Evolutionary conservation across 2,329 filamentous ascomycete species (phyloP), one percentile per base, ranked within the genome.

Genomic region (Niveomyces coronatus): DNA sequence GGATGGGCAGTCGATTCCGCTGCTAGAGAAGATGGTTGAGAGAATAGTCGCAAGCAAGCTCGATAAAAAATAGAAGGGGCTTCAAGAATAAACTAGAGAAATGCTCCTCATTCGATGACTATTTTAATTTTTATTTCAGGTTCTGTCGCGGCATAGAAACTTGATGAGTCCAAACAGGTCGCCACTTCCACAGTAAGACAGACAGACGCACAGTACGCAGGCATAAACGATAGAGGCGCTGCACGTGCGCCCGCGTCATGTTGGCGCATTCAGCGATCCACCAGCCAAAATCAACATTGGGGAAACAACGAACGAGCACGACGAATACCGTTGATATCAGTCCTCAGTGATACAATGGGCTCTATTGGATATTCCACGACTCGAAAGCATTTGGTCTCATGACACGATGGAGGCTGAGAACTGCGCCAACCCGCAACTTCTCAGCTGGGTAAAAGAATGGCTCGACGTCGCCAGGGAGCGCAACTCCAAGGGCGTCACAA

Each of bases 371-470:
- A n/a, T n/a, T n/a, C n/a, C n/a, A 28, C 13, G 26, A 10, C 26
- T 28, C 26, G 8, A 24, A 24, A 24, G 23, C 14, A 10, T 28
- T 28, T 11, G 22, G 7, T 24, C 7, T 11, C 11, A 7, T 26
- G 13, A 35, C 23, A 33, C 11, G 2, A 41, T 41, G 39, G 39
- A 19, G n/a, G 31, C 32, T 28, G 39, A 41, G n/a, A 30, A 32
- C 17, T 41, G 34, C 26, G 71, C 76, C 13, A 91, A 91, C 49
- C 78, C 83, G 5, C 66, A 85, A 28, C 68, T 86, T 8, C 67
- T 88, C 9, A 62, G 63, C 46, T 88, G 82, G 77, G 75, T 88
- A 35, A 79, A 83, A 51, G 82, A 87, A 63, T 86, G 80, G 81
- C 70, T 82, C 35, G 80, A 87, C 31, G 55, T 71, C 28, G 83